These are phyloP conservation scores for Malus hybrid DNA, from an alignment of 331 rosid species.

Conservation along the genomic window DNA sequence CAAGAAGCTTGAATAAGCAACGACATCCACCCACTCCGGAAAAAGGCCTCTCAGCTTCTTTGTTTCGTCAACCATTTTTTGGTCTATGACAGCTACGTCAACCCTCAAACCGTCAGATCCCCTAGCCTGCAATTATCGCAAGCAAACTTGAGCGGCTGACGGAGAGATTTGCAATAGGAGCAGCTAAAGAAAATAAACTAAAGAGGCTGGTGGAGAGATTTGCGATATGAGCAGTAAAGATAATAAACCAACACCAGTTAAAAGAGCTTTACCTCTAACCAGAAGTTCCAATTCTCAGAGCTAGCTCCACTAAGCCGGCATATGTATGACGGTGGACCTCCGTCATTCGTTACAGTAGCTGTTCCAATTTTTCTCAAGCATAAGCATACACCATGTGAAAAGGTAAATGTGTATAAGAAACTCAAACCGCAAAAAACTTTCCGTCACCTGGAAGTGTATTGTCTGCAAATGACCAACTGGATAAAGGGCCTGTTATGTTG, in stretches of 20 bases:
- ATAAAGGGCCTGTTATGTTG: conserved; percentile 93
- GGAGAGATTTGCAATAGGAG: neutral
- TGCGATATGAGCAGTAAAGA: neutral
- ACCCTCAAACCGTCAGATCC: conserved; percentile 61
- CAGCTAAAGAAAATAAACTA: conserved; percentile 1
- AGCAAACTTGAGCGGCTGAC: neutral
- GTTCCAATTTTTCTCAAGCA: conserved; percentile 22
- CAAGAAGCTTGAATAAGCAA: conserved; percentile 65
- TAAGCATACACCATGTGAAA: conserved; percentile 7
- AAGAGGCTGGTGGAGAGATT: neutral
- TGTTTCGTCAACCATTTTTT: conserved; percentile 47
- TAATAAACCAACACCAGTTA: neutral
- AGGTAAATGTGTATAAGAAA: neutral
- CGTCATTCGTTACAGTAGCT: conserved; percentile 51
- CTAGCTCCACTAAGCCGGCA: conserved; percentile 75
- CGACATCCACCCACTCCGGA: conserved; percentile 82
- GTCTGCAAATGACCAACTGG: conserved; percentile 94
- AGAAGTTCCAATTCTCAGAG: conserved; percentile 74
- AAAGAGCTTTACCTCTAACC: conserved; percentile 75
- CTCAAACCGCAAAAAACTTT: neutral
- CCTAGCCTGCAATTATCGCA: conserved; percentile 46
- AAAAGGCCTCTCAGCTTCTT: conserved; percentile 68
- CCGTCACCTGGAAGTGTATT: conserved; percentile 61
- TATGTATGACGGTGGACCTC: conserved; percentile 79
- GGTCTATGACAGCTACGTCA: conserved; percentile 75